A percentile compares a stretch with the other conserved stretches of the same genome.
Conservation (phyloP, 306 rosid genomes). For the Pachyrhizus erosus region DNA sequence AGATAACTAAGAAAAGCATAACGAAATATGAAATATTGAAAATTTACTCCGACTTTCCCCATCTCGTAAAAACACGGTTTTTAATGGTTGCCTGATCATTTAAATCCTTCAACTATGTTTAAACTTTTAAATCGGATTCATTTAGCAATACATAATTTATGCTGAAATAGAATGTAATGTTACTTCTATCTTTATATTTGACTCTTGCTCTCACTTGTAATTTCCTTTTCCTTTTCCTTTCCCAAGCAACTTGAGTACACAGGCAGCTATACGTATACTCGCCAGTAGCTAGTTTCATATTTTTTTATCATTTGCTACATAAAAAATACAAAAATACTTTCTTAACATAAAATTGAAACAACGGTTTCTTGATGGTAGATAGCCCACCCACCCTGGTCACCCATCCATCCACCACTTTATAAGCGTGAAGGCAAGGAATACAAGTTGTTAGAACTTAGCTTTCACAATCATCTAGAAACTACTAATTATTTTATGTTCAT, state of each 20-base stretch:
- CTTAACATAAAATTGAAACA: not conserved
- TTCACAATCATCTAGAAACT: slow-evolving; percentile 31
- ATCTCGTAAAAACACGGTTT: too few species aligned
- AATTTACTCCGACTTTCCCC: too few species aligned
- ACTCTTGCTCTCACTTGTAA: not conserved
- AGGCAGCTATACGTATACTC: too few species aligned
- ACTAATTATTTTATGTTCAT: not conserved
- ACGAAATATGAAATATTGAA: too few species aligned
- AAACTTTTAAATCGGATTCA: not conserved
- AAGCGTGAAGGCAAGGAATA: slow-evolving; percentile 48
- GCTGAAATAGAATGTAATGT: not conserved
- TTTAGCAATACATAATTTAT: not conserved
- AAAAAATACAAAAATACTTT: not conserved
- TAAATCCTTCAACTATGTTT: not conserved
- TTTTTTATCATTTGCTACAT: not conserved
- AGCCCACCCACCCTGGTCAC: not conserved
- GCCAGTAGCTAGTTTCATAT: too few species aligned
- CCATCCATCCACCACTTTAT: slow-evolving; percentile 12
- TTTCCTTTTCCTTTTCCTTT: too few species aligned
- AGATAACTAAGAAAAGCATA: not conserved
- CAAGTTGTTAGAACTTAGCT: slow-evolving; percentile 33
- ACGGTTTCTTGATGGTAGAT: not conserved
- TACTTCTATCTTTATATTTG: not conserved
- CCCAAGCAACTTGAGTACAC: too few species aligned
- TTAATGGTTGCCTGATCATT: not conserved